Conservation (phyloP, 2,329 filamentous ascomycete genomes). For the Fusarium sp. region DNA sequence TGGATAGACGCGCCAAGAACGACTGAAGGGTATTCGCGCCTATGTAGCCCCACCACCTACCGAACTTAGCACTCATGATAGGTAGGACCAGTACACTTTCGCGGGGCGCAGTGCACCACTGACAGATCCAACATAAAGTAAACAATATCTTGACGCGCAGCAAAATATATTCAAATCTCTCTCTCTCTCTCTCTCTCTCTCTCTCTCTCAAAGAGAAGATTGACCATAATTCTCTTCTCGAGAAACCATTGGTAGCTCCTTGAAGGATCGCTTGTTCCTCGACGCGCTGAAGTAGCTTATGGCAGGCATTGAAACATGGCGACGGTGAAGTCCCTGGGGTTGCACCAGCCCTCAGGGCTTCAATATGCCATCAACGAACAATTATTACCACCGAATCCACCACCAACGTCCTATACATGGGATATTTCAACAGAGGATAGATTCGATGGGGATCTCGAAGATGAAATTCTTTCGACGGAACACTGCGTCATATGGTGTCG, state of each 20-base stretch:
- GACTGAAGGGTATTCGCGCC: conserved; percentile 20
- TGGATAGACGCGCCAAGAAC: conserved; percentile 21
- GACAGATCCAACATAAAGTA: conserved; percentile 24
- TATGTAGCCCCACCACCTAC: conserved; percentile 32
- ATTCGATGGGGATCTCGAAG: conserved; percentile 63
- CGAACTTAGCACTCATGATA: conserved; percentile 3
- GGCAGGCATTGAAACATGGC: conserved; percentile 71
- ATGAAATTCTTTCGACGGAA: conserved; percentile 82
- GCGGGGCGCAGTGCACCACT: conserved; percentile 22
- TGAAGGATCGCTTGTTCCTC: neutral
- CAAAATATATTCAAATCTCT: conserved; percentile 6
- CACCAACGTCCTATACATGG: conserved; percentile 78
- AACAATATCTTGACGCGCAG: conserved; percentile 33
- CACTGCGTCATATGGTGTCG: conserved; percentile 88
- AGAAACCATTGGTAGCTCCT: conserved; percentile 1
- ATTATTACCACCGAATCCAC: conserved; percentile 74
- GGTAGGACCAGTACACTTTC: conserved; percentile 19
- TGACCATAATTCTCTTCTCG: neutral
- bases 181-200: neutral
- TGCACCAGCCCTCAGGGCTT: conserved; percentile 87
- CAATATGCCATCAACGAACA: conserved; percentile 84
- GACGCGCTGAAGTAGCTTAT: conserved; percentile 40
- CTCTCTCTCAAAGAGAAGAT: neutral
- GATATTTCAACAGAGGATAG: conserved; percentile 62
- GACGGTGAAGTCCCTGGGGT: conserved; percentile 86